Base-by-base conservation (phyloP, 345 rosid species). In the Excoecaria agallocha region DNA sequence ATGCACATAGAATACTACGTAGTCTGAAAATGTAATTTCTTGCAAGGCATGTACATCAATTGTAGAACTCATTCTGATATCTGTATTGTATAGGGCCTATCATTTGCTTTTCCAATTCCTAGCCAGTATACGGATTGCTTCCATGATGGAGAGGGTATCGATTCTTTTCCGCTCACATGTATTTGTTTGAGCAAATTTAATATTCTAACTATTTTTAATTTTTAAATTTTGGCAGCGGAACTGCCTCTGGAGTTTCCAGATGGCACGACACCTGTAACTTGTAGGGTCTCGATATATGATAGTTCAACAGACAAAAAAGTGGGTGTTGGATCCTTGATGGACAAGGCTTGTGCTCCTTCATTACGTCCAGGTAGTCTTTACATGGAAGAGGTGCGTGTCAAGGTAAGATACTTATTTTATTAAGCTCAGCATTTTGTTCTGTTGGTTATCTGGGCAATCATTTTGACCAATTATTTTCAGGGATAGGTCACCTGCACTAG, bases 191-290 rank as follows among this genome's bases (percentile, higher is more conserved):
- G 74, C 8, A 61, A 25, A 12, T 62, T 61, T 72, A 74, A 24
- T 56, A 39, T 69, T 77, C 38, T 52, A 17, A 22, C 54, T 51
- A 20, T 37, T 52, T 72, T 76, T 66, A 51, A 52, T 37, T 51
- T 19, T 71, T 4, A 78, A 64, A 55, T 68, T 56, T 50, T 77
- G 75, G 73, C 80, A 95, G 99, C 92, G 82, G 98, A 89, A 82
- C 77, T 93, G 60, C 99, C 99, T 6, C 81, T 93, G 78, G 99
- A 95, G 89, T 93, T 95, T 84, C 97, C 99, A 8, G 97, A 93
- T 85, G 99, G 99, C 48, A 95, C 98, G 19, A 93, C 98, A 25
- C 99, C 99, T 68, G 99, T 95, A 55, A 90, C 99, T 62, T 91
- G 98, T 56, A 97, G 99, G 52, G 94, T 93, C 62, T 95, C 94